These are phyloP conservation scores for Gaeumannomyces sp. DNA, from an alignment of 2,329 filamentous ascomycete species.

Conservation along the genomic window DNA sequence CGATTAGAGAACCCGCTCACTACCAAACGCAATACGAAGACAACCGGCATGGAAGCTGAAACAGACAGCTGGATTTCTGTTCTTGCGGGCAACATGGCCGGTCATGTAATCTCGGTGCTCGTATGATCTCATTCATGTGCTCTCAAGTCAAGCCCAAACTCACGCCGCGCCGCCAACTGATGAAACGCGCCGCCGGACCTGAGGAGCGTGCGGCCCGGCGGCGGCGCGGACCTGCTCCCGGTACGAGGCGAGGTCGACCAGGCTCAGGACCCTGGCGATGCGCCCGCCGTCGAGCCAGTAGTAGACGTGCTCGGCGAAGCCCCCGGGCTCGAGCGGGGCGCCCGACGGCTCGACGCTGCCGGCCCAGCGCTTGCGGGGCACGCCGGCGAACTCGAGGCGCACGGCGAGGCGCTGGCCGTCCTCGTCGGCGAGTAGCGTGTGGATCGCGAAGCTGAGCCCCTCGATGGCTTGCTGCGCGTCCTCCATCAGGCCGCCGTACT, in stretches of 20 bases:
- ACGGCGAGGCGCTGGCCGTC: constrained; percentile 25
- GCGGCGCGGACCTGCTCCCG: constrained; percentile 14
- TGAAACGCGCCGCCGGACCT: neutral
- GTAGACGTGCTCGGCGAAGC: constrained; percentile 28
- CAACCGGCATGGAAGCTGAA: too few relatives aligned
- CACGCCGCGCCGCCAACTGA: neutral
- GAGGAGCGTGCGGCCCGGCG: too few relatives aligned
- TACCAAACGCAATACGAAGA: too few relatives aligned
- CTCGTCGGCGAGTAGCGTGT: constrained; percentile 25
- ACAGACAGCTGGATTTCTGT: too few relatives aligned
- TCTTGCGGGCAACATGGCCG: too few relatives aligned
- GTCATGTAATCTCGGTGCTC: too few relatives aligned
- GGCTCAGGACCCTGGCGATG: constrained; percentile 27
- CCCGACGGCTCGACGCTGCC: constrained; percentile 24
- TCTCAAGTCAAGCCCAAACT: too few relatives aligned
- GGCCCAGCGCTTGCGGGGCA: constrained; percentile 20
- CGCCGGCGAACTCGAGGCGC: constrained; percentile 25
- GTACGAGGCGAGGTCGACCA: constrained; percentile 26
- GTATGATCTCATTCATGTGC: too few relatives aligned
- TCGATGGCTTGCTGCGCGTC: constrained; percentile 22
- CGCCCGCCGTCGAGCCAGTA: constrained; percentile 27
- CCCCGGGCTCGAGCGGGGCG: constrained; percentile 9
- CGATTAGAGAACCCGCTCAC: too few relatives aligned
- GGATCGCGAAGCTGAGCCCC: constrained; percentile 21
- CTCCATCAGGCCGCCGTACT: constrained; percentile 25